phyloP scores from a whole-genome alignment of 2,329 filamentous ascomycete genomes.

The Penicillium sp. region DNA sequence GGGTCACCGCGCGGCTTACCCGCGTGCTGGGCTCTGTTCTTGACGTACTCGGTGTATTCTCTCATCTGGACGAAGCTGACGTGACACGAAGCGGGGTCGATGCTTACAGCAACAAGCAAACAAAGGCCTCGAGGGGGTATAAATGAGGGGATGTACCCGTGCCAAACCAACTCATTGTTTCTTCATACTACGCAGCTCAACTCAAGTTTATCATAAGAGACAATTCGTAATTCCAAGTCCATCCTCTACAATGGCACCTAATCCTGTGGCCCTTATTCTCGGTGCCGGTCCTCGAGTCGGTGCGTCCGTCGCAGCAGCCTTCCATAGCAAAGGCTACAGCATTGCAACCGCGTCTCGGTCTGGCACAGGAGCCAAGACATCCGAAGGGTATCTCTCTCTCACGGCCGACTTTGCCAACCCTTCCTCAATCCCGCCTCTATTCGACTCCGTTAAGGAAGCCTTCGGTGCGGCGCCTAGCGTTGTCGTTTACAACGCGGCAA shows the following conservation, averaged over 20 bases:
- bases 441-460: neutral
- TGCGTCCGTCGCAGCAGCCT: neutral
- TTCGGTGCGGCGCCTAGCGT: neutral
- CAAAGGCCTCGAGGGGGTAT: neutral
- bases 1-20: neutral
- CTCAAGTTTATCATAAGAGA: neutral
- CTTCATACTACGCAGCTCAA: neutral
- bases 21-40: neutral
- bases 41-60: neutral
- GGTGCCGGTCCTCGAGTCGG: neutral
- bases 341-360: neutral
- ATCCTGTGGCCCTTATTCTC: conserved; percentile 1
- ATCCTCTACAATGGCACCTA: neutral
- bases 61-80: neutral
- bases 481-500: neutral
- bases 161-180: neutral
- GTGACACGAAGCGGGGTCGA: neutral
- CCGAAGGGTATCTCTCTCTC: neutral
- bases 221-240: too few species aligned
- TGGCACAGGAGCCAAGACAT: neutral
- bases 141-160: neutral
- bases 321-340: neutral
- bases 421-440: neutral
- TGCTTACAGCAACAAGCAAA: neutral
- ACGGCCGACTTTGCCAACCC: neutral